A percentile compares a stretch with the other conserved stretches of the same genome.
These are phyloP conservation scores for Pulveroboletus ravenelii DNA, from an alignment of 768 basidiomycete genomes.

Conservation along the genomic window DNA sequence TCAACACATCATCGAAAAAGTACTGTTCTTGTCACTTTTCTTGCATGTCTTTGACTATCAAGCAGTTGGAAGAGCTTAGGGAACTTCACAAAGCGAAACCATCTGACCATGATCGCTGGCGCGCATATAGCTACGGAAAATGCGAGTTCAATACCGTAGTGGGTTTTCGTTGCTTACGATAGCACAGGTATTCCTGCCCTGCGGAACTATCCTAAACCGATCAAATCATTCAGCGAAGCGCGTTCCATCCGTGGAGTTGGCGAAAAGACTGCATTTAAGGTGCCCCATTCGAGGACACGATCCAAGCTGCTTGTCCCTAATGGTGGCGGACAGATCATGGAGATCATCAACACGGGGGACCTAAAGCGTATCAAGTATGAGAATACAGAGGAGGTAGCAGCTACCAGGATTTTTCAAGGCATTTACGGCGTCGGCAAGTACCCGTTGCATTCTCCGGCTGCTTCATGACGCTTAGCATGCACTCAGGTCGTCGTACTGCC, in stretches of 20 bases:
- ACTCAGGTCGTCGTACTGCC: constrained; percentile 58
- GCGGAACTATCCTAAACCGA: constrained; percentile 50
- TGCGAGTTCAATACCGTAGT: constrained; percentile 36
- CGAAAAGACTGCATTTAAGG: constrained; percentile 74
- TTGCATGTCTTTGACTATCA: background rate
- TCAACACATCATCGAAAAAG: constrained; percentile 74
- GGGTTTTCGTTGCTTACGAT: constrained; percentile 3
- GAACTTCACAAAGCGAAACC: constrained; percentile 59
- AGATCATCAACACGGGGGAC: constrained; percentile 73
- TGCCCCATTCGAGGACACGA: constrained; percentile 15
- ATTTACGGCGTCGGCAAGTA: constrained; percentile 83
- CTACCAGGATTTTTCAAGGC: constrained; percentile 59
- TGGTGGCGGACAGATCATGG: constrained; percentile 57
- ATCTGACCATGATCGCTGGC: constrained; percentile 62
- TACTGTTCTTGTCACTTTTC: constrained; percentile 17
- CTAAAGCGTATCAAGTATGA: constrained; percentile 65
- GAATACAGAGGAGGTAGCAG: constrained; percentile 56
- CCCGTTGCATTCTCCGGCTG: background rate
- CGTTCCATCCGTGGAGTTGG: constrained; percentile 58
- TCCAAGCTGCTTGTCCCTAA: background rate
- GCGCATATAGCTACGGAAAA: constrained; percentile 60
- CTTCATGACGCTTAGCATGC: background rate
- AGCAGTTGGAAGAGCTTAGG: constrained; percentile 62
- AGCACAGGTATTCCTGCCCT: constrained; percentile 55
- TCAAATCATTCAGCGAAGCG: constrained; percentile 58